Conservation (phyloP, 2,329 filamentous ascomycete genomes). For the Epichloe sp. region DNA sequence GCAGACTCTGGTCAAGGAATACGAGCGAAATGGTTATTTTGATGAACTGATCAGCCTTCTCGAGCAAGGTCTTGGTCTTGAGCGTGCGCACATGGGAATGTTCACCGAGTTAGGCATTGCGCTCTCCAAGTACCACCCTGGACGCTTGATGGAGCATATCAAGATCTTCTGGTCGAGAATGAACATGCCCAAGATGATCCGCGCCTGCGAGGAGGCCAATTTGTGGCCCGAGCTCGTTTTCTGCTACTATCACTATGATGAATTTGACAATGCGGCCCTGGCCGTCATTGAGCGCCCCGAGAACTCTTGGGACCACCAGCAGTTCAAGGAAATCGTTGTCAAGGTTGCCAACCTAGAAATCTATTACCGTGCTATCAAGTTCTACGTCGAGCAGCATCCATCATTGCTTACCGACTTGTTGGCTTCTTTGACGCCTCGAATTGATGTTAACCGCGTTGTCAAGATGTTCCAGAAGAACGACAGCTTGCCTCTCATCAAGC, state of each 20-base stretch:
- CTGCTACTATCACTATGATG: slow-evolving; percentile 96
- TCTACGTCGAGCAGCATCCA: slow-evolving; percentile 95
- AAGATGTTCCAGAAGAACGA: slow-evolving; percentile 98
- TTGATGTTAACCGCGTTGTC: slow-evolving; percentile 98
- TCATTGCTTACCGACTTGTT: slow-evolving; percentile 91
- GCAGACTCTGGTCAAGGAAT: slow-evolving; percentile 84
- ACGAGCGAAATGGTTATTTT: slow-evolving; percentile 94
- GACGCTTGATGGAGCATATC: slow-evolving; percentile 94
- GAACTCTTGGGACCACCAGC: slow-evolving; percentile 98
- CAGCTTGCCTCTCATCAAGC: slow-evolving; percentile 96
- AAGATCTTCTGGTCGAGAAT: slow-evolving; percentile 97
- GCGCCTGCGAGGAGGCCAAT: slow-evolving; percentile 84
- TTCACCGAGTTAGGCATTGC: slow-evolving; percentile 91
- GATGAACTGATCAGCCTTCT: slow-evolving; percentile 92
- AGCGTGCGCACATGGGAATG: slow-evolving; percentile 91
- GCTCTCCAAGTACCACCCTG: slow-evolving; percentile 86
- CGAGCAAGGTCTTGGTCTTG: slow-evolving; percentile 86
- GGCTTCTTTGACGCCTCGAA: slow-evolving; percentile 78
- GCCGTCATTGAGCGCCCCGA: slow-evolving; percentile 96
- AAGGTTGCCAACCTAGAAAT: slow-evolving; percentile 99
- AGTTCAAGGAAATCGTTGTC: slow-evolving; percentile 96
- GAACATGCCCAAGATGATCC: slow-evolving; percentile 96
- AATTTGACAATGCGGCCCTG: slow-evolving; percentile 92
- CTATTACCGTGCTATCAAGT: slow-evolving; percentile 93
- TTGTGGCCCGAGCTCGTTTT: slow-evolving; percentile 97